Conservation (phyloP, 768 basidiomycete genomes). For the Lactifluus pinguis region DNA sequence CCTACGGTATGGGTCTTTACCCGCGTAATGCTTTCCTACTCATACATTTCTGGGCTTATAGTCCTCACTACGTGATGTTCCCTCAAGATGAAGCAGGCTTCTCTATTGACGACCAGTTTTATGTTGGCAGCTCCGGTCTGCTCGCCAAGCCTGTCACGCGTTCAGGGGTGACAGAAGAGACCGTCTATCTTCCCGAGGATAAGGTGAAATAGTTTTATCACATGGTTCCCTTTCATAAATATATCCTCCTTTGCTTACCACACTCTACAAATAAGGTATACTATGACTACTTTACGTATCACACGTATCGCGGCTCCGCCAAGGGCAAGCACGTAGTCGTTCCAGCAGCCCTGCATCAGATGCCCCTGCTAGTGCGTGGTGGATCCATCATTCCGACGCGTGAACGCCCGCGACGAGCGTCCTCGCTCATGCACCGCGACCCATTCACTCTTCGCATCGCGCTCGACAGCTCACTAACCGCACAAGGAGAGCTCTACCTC, state of each 20-base stretch:
- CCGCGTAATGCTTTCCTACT: not conserved
- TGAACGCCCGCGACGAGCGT: conserved; percentile 78
- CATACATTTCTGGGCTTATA: conserved; percentile 24
- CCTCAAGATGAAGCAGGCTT: conserved; percentile 84
- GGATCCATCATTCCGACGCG: conserved; percentile 85
- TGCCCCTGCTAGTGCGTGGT: conserved; percentile 84
- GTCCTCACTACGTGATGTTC: conserved; percentile 94
- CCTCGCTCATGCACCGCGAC: conserved; percentile 81
- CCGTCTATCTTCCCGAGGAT: conserved; percentile 81
- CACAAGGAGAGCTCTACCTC: conserved; percentile 82
- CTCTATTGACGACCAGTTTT: conserved; percentile 89
- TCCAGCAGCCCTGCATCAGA: conserved; percentile 66
- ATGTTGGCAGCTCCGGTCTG: conserved; percentile 78
- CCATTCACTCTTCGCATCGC: conserved; percentile 90
- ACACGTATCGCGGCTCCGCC: conserved; percentile 55
- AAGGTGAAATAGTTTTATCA: conserved; percentile 37
- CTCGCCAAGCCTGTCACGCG: conserved; percentile 85
- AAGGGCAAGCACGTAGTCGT: conserved; percentile 65
- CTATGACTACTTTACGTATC: conserved; percentile 83
- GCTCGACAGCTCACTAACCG: conserved; percentile 47
- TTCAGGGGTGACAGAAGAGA: conserved; percentile 57
- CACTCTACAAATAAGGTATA: conserved; percentile 49
- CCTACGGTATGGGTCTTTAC: conserved; percentile 46
- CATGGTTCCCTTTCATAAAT: not conserved
- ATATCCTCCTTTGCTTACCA: conserved; percentile 6